phyloP scores from a whole-genome alignment of 2,329 filamentous ascomycete genomes.

The Claviceps sp. region DNA sequence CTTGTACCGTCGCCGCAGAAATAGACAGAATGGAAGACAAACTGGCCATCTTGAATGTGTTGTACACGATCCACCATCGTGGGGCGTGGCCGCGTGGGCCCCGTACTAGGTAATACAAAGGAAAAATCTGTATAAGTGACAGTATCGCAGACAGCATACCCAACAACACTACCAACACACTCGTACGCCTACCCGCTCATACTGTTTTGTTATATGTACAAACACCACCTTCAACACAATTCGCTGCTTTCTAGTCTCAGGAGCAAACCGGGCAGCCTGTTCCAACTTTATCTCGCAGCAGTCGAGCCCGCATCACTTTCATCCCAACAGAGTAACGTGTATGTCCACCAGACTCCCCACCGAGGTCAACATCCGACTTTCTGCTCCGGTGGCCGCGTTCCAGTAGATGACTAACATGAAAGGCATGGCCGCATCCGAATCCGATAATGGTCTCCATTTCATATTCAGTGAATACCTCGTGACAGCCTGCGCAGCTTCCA shows the following conservation, averaged over 20 bases:
- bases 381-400: slow-evolving; percentile 33
- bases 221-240: not conserved
- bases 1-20: not conserved
- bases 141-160: not conserved
- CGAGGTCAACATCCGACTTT: slow-evolving; percentile 33
- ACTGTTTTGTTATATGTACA: not conserved
- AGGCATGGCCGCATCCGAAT: slow-evolving; percentile 72
- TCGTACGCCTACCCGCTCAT: not conserved
- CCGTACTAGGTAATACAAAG: not conserved
- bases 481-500: slow-evolving; percentile 47
- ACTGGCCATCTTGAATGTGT: not conserved
- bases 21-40: not conserved
- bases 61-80: not conserved
- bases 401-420: slow-evolving; percentile 61
- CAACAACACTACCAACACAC: not conserved
- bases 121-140: not conserved
- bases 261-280: slow-evolving; percentile 50
- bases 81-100: too few species aligned
- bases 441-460: slow-evolving; percentile 64
- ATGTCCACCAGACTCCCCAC: slow-evolving; percentile 26
- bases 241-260: not conserved
- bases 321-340: slow-evolving; percentile 57
- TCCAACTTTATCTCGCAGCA: slow-evolving; percentile 57
- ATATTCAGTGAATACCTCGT: slow-evolving; percentile 41
- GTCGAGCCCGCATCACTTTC: slow-evolving; percentile 75